Percentiles rank a stretch among this genome's conserved stretches.
These are phyloP conservation scores for Yamadazyma nakazawae DNA, from an alignment of 805 yeast species.

Conservation along the genomic window DNA sequence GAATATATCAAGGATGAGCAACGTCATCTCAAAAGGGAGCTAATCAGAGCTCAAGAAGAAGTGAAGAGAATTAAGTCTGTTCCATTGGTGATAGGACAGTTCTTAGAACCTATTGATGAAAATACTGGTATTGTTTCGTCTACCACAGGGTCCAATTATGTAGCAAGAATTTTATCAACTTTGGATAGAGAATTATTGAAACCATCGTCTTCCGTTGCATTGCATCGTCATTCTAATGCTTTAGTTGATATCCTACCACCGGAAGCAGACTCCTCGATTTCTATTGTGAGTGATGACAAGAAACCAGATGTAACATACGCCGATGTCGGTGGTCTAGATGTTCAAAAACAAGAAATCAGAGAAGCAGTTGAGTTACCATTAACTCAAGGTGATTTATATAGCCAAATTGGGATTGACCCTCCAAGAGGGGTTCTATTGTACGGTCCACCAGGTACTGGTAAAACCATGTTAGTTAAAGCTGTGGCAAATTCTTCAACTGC, in stretches of 20 bases:
- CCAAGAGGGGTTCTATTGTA: conserved; percentile 96
- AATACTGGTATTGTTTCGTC: conserved; percentile 95
- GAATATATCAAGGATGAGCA: conserved; percentile 98
- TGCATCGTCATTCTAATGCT: conserved; percentile 98
- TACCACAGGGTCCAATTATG: conserved; percentile 96
- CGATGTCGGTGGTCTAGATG: conserved; percentile 97
- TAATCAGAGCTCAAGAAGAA: conserved; percentile 96
- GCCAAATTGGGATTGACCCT: conserved; percentile 98
- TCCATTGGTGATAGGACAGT: conserved; percentile 97
- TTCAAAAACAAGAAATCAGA: conserved; percentile 98
- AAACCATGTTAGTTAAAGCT: conserved; percentile 98
- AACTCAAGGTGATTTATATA: conserved; percentile 91
- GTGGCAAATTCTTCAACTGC: conserved; percentile 97
- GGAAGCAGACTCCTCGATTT: conserved; percentile 94
- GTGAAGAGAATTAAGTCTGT: conserved; percentile 97
- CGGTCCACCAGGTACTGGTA: conserved; percentile 99
- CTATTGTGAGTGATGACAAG: conserved; percentile 92
- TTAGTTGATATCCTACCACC: conserved; percentile 97
- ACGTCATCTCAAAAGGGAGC: conserved; percentile 90
- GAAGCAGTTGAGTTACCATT: conserved; percentile 98
- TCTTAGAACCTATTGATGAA: conserved; percentile 95
- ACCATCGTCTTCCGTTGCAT: conserved; percentile 92
- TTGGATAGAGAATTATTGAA: conserved; percentile 91
- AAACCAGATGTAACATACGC: conserved; percentile 91
- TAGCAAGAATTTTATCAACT: conserved; percentile 91